Evolutionary conservation across 768 basidiomycete species (phyloP).

Genomic region (Melanogaster broomeanus): DNA sequence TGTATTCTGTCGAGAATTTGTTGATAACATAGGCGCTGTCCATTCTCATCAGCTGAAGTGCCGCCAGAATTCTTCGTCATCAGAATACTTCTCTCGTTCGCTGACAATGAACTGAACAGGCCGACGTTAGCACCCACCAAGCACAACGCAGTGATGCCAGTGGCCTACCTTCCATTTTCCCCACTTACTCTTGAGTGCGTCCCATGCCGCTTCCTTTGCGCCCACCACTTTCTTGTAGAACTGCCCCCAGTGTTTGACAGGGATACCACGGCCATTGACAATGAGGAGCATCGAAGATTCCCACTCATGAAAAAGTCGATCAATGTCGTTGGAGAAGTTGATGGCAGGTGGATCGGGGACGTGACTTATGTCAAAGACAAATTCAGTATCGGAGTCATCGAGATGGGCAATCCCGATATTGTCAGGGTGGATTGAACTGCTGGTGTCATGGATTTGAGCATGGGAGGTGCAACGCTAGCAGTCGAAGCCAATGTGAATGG

Average conservation of each 20-base stretch:
- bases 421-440: neutral
- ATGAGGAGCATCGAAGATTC: neutral
- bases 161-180: conserved; percentile 15
- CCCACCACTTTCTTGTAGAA: conserved; percentile 15
- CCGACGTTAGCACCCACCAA: too few species aligned
- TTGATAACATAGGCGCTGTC: neutral
- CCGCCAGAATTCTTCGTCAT: neutral
- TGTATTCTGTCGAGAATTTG: neutral
- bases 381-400: neutral
- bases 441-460: neutral
- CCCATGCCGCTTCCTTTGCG: conserved; percentile 7
- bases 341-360: neutral
- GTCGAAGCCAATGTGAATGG: neutral
- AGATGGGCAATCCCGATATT: neutral
- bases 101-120: neutral
- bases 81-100: neutral
- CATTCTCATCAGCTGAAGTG: neutral
- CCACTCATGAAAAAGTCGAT: neutral
- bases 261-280: neutral
- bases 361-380: neutral
- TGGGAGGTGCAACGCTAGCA: neutral
- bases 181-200: conserved; percentile 10
- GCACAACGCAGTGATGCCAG: too few species aligned
- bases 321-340: neutral
- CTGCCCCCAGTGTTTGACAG: conserved; percentile 17